Evolutionary conservation across 805 yeast genomes (phyloP), one percentile per base, ranked within the genome.

Genomic region (Starmerella lactis-condensi): DNA sequence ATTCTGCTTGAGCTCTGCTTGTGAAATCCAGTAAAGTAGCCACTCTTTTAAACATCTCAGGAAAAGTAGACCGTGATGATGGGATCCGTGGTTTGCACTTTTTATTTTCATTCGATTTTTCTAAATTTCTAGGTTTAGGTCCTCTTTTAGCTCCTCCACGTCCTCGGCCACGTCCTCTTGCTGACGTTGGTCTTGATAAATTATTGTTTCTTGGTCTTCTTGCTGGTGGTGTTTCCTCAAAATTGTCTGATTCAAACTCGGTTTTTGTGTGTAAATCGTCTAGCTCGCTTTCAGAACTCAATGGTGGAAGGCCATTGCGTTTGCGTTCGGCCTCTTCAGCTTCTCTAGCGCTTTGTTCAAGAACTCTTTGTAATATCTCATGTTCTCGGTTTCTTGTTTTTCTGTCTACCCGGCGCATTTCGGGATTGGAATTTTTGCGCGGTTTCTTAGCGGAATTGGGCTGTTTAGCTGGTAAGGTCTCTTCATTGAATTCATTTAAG

Each of bases 1-100:
- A 56, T 47, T 85, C 96, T 38, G 73, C 54, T 51, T 82, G 93
- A 2, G 91, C 76, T 32, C 93, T 63, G 9, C 83, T 79, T 17
- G 85, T 66, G 63, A 83, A 89, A 54, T 89, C 96, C 44, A 85
- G 57, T 14, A 85, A 85, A 1, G 94, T 91, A 2, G 79, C 75
- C 2, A 82, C 76, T 36, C 98, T 65, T 46, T 79, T 71, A 34
- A 82, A 67, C 78, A 85, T 75, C 51, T 85, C 98, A 43, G 67
- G 65, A 37, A 83, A 53, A 3, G 82, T 67, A 3, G 77, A 67
- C 33, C 79, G 66, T 14, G 72, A 71, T 36, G 74, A 74, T 5
- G 93, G 95, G 26, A 71, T 59, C 34, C 93, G 67, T 10, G 96
- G 94, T 43, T 37, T 36, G 32, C 44, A 29, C 28, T 34, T 30